Evolutionary conservation across 2,329 filamentous ascomycete species (phyloP), one percentile per base, ranked within the genome.

Genomic region (Epichloe festucae): DNA sequence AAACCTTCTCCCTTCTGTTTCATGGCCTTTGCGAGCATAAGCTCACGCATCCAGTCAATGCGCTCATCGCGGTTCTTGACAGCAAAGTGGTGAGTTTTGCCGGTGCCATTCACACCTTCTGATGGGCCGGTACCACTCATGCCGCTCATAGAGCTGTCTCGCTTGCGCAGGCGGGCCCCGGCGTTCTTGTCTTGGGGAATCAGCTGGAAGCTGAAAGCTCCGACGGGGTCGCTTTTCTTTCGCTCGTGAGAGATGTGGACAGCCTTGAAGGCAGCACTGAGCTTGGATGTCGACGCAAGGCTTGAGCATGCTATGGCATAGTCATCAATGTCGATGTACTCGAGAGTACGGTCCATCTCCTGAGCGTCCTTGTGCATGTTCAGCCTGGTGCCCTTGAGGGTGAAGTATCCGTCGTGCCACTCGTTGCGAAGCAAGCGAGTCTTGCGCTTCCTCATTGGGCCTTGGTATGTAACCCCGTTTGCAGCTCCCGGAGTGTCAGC

Each of bases 31-130:
- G 88, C 88, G 45, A 94, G 79, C 88, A 94, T 94, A 55, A 94
- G 72, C 75, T 94, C 88, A 51, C 88, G 77, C 88, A 94, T 94
- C 93, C 93, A 98, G 66, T 96, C 91, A 62, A 97, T 96, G 55
- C 91, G 79, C 65, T 96, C 87, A 63, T 96, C 88, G 14, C 89
- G 79, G 60, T 76, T 81, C 70, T 85, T 85, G 59, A 96, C 91
- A 0, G 91, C 88, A 65, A 97, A 97, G 65, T 97, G 89, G 63
- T 97, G 91, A 44, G 87, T 86, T 76, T 95, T 96, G 60, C 81
- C 81, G 11, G 78, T 81, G 52, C 78, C 79, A 54, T 82, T 82
- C 56, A 70, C 70, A 27, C 74, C 73, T 39, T 76, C 75, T 35
- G 63, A 59, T 35, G 67, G 64, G 52, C 60, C 55, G 51, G 53